These are phyloP conservation scores for Pythium sp. DNA, from an alignment of 352 stramenopile genomes.

Conservation along the genomic window DNA sequence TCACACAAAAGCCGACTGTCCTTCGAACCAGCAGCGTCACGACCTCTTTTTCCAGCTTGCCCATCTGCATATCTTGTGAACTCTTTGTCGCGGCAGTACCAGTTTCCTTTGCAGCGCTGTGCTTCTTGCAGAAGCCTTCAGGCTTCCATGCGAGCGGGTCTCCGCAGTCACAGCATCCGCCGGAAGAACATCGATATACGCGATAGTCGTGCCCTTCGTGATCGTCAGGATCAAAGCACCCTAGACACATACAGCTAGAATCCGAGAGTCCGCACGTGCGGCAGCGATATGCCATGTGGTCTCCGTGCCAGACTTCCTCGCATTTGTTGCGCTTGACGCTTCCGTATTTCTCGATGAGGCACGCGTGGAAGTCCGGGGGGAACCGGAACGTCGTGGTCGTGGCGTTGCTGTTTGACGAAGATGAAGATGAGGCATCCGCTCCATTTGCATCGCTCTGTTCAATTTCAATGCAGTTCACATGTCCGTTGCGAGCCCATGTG, in stretches of 20 bases:
- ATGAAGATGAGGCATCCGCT: neutral
- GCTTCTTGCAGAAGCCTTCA: conserved; percentile 76
- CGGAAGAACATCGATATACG: conserved; percentile 79
- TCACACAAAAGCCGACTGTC: conserved; percentile 52
- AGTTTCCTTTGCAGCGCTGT: conserved; percentile 23
- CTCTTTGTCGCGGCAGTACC: conserved; percentile 4
- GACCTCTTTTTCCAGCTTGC: conserved; percentile 33
- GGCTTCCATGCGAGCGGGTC: conserved; percentile 77
- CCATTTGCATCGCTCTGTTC: conserved; percentile 28
- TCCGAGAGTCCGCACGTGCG: conserved; percentile 80
- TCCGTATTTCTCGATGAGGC: conserved; percentile 50
- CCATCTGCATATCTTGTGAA: conserved; percentile 26
- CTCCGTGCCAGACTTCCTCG: conserved; percentile 84
- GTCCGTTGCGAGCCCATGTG: conserved; percentile 32
- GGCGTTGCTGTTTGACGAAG: neutral
- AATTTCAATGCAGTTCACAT: conserved; percentile 32
- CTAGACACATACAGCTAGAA: conserved; percentile 85
- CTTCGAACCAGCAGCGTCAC: conserved; percentile 43
- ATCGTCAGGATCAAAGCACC: conserved; percentile 74
- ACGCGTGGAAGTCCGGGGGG: conserved; percentile 41
- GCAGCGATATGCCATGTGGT: conserved; percentile 86
- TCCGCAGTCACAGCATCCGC: conserved; percentile 81
- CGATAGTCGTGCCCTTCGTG: conserved; percentile 81
- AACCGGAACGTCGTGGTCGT: conserved; percentile 27
- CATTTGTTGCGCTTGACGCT: conserved; percentile 75